Conservation (phyloP, 2,329 filamentous ascomycete genomes). For the Aspergillus bombycis region DNA sequence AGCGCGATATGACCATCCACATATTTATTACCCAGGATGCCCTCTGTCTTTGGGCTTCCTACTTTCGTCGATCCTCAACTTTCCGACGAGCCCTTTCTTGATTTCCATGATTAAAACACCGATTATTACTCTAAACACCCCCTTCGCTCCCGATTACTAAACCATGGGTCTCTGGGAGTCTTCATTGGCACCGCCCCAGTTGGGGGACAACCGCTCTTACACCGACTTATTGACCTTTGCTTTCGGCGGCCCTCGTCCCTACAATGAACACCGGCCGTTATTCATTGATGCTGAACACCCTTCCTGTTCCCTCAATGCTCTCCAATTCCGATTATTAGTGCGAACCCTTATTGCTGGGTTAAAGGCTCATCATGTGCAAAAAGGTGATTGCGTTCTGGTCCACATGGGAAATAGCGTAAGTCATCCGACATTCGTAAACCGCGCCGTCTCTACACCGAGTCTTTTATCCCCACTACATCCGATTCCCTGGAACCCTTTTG, state of each 20-base stretch:
- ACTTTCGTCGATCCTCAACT: not conserved
- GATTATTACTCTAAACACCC: not conserved
- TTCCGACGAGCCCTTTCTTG: not conserved
- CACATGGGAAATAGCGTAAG: constrained; percentile 48
- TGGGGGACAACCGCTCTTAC: constrained; percentile 26
- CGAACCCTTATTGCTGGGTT: constrained; percentile 46
- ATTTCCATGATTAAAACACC: not conserved
- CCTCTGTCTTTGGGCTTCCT: not conserved
- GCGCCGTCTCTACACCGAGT: constrained; percentile 14
- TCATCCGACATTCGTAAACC: not conserved
- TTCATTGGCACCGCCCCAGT: constrained; percentile 22
- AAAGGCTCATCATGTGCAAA: constrained; percentile 40
- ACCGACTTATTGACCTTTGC: constrained; percentile 48
- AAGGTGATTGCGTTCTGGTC: constrained; percentile 48
- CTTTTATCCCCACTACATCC: constrained; percentile 10
- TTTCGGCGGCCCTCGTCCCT: constrained; percentile 39
- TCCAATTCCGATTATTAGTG: constrained; percentile 39
- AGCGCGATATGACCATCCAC: constrained; percentile 13
- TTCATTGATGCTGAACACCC: constrained; percentile 48
- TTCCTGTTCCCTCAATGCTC: constrained; percentile 39
- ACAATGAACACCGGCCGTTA: constrained; percentile 42
- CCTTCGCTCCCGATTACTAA: constrained; percentile 4
- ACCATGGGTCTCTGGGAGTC: constrained; percentile 31
- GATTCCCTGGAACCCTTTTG: not conserved
- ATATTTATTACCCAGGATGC: constrained; percentile 21